Conservation (phyloP, 2,329 filamentous ascomycete genomes). For the Hymenoscyphus occultus region DNA sequence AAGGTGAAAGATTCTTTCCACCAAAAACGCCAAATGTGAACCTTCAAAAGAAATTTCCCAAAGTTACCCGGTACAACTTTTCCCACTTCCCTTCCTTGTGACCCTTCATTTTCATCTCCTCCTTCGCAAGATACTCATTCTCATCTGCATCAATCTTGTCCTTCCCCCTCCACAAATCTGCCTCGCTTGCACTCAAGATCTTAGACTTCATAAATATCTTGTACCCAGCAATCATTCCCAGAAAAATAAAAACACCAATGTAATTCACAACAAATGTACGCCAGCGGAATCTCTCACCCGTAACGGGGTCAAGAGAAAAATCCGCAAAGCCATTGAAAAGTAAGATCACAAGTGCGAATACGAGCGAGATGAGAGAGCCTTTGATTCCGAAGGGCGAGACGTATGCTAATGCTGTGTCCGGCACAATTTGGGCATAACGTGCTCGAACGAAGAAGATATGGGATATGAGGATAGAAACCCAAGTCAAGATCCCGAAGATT, state of each 20-base stretch:
- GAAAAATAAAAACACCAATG: conserved; percentile 60
- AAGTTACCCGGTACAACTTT: conserved; percentile 24
- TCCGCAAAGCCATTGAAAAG: conserved; percentile 81
- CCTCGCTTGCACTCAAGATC: conserved; percentile 46
- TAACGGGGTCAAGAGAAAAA: conserved; percentile 57
- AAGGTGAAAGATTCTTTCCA: background rate
- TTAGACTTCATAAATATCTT: conserved; percentile 46
- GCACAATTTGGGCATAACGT: conserved; percentile 58
- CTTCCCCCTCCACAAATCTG: conserved; percentile 58
- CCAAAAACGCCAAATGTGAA: background rate
- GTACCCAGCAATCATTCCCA: conserved; percentile 57
- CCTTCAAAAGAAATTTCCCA: conserved; percentile 31
- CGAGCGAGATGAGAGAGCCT: conserved; percentile 66
- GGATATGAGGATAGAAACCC: conserved; percentile 51
- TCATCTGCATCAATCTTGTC: conserved; percentile 60
- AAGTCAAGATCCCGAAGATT: conserved; percentile 36
- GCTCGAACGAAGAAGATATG: conserved; percentile 67
- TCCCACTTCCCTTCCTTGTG: conserved; percentile 19
- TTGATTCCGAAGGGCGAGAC: conserved; percentile 68
- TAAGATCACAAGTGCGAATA: conserved; percentile 70
- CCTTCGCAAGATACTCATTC: conserved; percentile 36
- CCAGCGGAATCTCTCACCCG: conserved; percentile 51
- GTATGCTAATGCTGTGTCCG: conserved; percentile 58
- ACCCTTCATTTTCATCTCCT: conserved; percentile 22
- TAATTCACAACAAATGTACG: conserved; percentile 65